Base-by-base conservation (phyloP, 331 rosid genomes). In the Acacia pycnantha region DNA sequence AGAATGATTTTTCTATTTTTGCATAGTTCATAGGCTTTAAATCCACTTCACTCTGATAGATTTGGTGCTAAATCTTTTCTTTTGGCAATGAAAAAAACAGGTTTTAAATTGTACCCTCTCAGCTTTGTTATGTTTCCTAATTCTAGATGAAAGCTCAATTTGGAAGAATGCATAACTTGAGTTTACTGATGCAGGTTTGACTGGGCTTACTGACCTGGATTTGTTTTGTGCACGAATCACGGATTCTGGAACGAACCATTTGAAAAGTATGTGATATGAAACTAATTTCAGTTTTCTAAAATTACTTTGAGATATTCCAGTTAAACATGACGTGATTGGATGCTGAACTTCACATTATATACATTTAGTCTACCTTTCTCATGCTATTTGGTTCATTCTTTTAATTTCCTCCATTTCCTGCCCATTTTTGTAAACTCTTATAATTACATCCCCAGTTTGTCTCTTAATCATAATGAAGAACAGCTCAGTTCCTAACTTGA, bases 211-310 rank as follows among this genome's bases (percentile, higher is more conserved):
- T 24, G 97, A 93, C 82, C 91, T 95, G 81, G 99, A 95, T 90
- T 92, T 95, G 71, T 95, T 95, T 65, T 94, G 97, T 48, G 99
- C 99, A 67, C 96, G 88, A 71, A 92, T 95, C 78, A 87, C 99
- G 50, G 99, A 95, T 78, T 82, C 85, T 46, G 99, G 99, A 88
- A 93, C 96, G 33, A 85, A 79, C 79, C 81, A 89, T 84, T 86
- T 95, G 79, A 90, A 84, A 82, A 89, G 99, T 95, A 93, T 54
- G 96, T 70, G 69, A 62, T 72, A 19, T 82, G 61, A 19, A 64
- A 11, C 24, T 81, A n/a, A 31, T 77, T 81, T 43, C n/a, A 43
- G 19, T 51, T 73, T 70, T 82, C 29, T 56, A 31, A 68, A 19
- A 71, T 26, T 24, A 35, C 27, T 58, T 74, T 27, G 24, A 64